phyloP scores from a whole-genome alignment of 352 stramenopile species.

The Globisporangium viniferum region DNA sequence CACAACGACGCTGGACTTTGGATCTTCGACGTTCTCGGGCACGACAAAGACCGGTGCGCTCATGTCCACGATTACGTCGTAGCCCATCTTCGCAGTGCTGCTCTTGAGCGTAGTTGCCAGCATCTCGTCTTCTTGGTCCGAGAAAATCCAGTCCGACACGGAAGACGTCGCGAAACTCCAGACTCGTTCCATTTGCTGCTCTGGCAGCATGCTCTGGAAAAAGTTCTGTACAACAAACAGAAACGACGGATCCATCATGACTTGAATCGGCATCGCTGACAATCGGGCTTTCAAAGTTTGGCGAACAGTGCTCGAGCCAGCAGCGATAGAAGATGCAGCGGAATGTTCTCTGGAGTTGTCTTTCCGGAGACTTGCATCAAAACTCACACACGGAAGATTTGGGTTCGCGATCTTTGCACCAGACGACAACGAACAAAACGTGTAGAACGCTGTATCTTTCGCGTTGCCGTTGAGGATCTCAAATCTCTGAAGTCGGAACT shows the following conservation, averaged over 20 bases:
- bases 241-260: conserved; percentile 74
- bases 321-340: conserved; percentile 3
- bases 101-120: conserved; percentile 27
- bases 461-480: conserved; percentile 58
- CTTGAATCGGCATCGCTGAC: conserved; percentile 52
- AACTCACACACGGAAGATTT: conserved; percentile 39
- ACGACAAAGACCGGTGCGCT: conserved; percentile 73
- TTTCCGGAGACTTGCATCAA: conserved; percentile 33
- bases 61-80: conserved; percentile 73
- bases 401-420: conserved; percentile 19
- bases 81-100: conserved; percentile 21
- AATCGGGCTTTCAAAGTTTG: conserved; percentile 39
- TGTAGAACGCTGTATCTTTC: conserved; percentile 41
- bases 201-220: conserved; percentile 61
- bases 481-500: conserved; percentile 63
- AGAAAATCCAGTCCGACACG: conserved; percentile 79
- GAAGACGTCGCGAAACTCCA: conserved; percentile 83
- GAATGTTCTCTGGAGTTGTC: conserved; percentile 3
- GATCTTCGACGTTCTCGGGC: conserved; percentile 43
- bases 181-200: conserved; percentile 69
- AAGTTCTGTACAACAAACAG: conserved; percentile 67
- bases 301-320: conserved; percentile 2
- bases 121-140: conserved; percentile 46
- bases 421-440: conserved; percentile 58
- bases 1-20: conserved; percentile 43